A percentile compares a stretch with the other conserved stretches of the same genome.
phyloP scores from a whole-genome alignment of 352 stramenopile species.

The Globisporangium cylindrosporum region DNA sequence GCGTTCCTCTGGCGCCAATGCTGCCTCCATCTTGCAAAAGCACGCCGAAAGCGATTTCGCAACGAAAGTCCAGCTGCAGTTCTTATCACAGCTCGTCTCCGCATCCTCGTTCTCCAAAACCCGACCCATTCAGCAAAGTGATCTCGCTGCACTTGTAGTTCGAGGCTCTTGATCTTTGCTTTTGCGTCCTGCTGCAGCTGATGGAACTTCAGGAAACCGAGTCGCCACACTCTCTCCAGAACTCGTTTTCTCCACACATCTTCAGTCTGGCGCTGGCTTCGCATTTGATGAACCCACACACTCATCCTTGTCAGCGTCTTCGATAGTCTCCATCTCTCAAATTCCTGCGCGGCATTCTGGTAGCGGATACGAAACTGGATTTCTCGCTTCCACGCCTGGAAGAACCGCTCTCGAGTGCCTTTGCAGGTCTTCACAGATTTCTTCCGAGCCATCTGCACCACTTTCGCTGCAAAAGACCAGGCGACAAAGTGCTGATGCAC shows the following conservation, averaged over 20 bases:
- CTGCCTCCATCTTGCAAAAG: constrained; percentile 20
- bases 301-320: constrained; percentile 5
- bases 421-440: not conserved
- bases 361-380: not conserved
- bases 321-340: not conserved
- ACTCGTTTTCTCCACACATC: not conserved
- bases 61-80: not conserved
- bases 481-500: constrained; percentile 19
- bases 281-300: not conserved
- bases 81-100: not conserved
- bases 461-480: constrained; percentile 22
- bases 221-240: constrained; percentile 6
- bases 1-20: constrained; percentile 13
- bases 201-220: constrained; percentile 12
- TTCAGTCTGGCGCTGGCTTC: not conserved
- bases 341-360: not conserved
- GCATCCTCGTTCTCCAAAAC: not conserved
- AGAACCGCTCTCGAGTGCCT: not conserved
- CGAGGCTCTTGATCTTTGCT: not conserved
- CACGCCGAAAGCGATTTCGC: constrained; percentile 12
- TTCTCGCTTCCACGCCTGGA: constrained; percentile 6
- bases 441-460: constrained; percentile 17
- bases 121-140: not conserved
- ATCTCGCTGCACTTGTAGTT: not conserved
- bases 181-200: not conserved